phyloP scores from a whole-genome alignment of 1,284 basidiomycete genomes.

The Anthracocystis panici-leucophaei region DNA sequence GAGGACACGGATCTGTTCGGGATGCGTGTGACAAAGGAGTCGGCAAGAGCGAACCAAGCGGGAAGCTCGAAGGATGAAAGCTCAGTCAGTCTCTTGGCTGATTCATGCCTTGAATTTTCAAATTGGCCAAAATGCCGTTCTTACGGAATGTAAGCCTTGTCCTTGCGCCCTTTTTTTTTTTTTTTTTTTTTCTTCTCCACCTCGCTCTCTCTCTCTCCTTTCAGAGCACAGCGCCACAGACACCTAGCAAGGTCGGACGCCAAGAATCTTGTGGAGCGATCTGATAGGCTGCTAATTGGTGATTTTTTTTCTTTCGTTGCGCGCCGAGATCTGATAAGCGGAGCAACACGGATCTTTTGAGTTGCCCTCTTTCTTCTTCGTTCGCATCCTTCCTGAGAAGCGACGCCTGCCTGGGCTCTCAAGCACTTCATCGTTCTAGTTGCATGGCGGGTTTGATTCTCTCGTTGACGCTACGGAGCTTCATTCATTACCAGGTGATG shows the following conservation, averaged over 20 bases:
- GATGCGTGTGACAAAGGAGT: neutral
- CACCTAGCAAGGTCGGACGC: constrained; percentile 1
- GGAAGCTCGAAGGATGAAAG: neutral
- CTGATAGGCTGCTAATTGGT: constrained; percentile 29
- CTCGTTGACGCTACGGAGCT: no score
- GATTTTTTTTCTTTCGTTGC: constrained; percentile 1
- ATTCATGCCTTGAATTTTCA: constrained; percentile 1
- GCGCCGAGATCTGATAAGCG: constrained; percentile 39
- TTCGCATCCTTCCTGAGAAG: neutral
- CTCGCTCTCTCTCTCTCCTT: neutral
- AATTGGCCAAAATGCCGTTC: neutral
- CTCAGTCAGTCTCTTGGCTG: neutral
- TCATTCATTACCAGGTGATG: no score
- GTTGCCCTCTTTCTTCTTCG: neutral
- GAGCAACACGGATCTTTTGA: constrained; percentile 33
- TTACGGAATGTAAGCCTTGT: constrained; percentile 1
- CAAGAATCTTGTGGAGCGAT: constrained; percentile 7
- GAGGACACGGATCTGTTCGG: neutral
- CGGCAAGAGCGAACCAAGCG: neutral
- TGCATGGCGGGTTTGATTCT: no score
- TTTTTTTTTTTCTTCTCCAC: constrained; percentile 1
- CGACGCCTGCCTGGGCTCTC: no score
- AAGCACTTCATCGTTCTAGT: no score
- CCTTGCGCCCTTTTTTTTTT: neutral
- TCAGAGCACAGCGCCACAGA: constrained; percentile 1